Evolutionary conservation across 129 eudicot genomes (phyloP), one percentile per base, ranked within the genome.

Genomic region (Apium graveolens): DNA sequence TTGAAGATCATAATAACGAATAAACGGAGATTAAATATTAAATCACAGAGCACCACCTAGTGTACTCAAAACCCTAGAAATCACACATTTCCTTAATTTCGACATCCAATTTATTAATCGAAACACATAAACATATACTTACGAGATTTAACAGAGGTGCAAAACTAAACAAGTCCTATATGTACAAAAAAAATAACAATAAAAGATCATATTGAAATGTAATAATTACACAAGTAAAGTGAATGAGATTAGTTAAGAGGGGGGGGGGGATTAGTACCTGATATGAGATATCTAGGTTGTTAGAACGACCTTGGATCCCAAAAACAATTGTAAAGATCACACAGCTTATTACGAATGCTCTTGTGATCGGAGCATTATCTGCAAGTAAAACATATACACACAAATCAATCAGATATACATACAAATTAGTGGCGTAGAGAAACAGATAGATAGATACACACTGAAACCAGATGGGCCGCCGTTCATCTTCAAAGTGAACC

Each of bases 381-480:
- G 86, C 31, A 13, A 82, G 7, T 31, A 74, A 74, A 73, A 60
- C 35, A 73, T 74, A 60, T 60, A 60, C 68, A 81, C 21, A 12
- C 34, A 80, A n/a, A n/a, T n/a, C n/a, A 74, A 84, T 78, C 43
- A 73, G 3, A 70, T 29, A 79, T 17, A 17, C 2, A 0, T 41
- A 21, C 4, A 14, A 21, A 5, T 31, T 20, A 46, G 49, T 43
- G 38, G 11, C 21, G 7, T 39, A 0, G 4, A 31, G 16, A 39
- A 31, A 38, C 49, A 21, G 31, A 49, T 4, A 57, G 74, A 74
- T 49, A 71, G 18, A 62, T 75, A 82, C 93, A 17, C 86, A 95
- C 98, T 92, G 88, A 95, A 95, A 87, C 99, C 99, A 87, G 97
- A 91, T 81, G 96, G 97, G 80, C 97, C 97, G 87, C 99, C 99